Conservation (phyloP, 2,329 filamentous ascomycete species). For the Sclerotinia glacialis region DNA sequence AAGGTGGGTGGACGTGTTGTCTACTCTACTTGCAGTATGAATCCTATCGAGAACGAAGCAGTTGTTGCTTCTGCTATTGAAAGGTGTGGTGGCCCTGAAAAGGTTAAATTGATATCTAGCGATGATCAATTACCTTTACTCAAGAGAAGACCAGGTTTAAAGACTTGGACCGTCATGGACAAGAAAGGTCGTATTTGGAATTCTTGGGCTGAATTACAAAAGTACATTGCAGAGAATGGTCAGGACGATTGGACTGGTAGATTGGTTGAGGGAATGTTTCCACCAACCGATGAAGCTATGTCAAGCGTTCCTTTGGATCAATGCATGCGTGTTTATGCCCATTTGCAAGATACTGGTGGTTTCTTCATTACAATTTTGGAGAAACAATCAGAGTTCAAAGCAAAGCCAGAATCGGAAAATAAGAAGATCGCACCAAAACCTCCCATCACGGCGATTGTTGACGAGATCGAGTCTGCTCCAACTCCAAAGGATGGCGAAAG, state of each 20-base stretch:
- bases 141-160: constrained; percentile 73
- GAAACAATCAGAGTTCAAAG: constrained; percentile 83
- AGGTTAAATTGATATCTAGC: constrained; percentile 83
- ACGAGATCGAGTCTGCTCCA: constrained; percentile 42
- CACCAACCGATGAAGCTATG: constrained; percentile 55
- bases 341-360: constrained; percentile 91
- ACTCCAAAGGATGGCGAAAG: constrained; percentile 36
- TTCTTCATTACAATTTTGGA: constrained; percentile 97
- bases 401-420: constrained; percentile 63
- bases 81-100: constrained; percentile 77
- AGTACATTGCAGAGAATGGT: constrained; percentile 59
- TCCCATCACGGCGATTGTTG: constrained; percentile 42
- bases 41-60: constrained; percentile 95
- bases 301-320: constrained; percentile 74
- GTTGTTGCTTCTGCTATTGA: constrained; percentile 86
- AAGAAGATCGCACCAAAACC: constrained; percentile 48
- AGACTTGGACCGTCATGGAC: constrained; percentile 87
- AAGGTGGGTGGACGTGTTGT: constrained; percentile 93
- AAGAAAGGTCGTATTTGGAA: constrained; percentile 76
- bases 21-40: constrained; percentile 98
- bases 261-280: constrained; percentile 81
- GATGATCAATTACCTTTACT: constrained; percentile 72
- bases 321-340: constrained; percentile 92
- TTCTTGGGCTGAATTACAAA: constrained; percentile 77
- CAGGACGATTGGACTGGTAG: constrained; percentile 61